phyloP scores from a whole-genome alignment of 345 rosid genomes.

The Melastoma malabathricum region DNA sequence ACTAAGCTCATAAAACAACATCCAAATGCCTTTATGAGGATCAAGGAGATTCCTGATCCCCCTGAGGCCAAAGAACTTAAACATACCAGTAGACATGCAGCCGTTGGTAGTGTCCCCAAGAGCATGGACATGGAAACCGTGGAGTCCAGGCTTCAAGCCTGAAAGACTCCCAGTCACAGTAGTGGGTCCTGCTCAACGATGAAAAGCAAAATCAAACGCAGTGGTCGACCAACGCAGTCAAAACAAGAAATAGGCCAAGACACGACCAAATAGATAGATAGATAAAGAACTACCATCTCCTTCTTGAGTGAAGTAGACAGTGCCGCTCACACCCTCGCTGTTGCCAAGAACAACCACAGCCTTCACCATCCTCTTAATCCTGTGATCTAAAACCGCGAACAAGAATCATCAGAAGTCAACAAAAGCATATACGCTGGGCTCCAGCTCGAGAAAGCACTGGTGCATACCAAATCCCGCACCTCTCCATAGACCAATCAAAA shows the following conservation, averaged over 20 bases:
- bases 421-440: neutral
- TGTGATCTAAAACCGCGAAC: conserved; percentile 45
- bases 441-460: neutral
- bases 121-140: conserved; percentile 94
- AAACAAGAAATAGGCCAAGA: neutral
- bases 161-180: conserved; percentile 63
- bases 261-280: neutral
- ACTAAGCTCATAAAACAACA: too few relatives aligned
- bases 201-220: conserved; percentile 1
- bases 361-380: conserved; percentile 48
- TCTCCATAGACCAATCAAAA: neutral
- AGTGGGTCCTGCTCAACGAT: conserved; percentile 37
- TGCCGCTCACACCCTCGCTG: conserved; percentile 72
- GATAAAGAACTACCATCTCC: conserved; percentile 40
- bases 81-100: conserved; percentile 94
- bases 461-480: neutral
- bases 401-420: neutral
- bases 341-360: conserved; percentile 68
- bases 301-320: conserved; percentile 62
- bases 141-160: conserved; percentile 92
- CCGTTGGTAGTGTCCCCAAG: conserved; percentile 98
- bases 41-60: too few relatives aligned
- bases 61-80: neutral
- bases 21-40: too few relatives aligned
- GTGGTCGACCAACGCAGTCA: neutral